phyloP scores from a whole-genome alignment of 805 yeast genomes.

The Candida pseudoglaebosa region DNA sequence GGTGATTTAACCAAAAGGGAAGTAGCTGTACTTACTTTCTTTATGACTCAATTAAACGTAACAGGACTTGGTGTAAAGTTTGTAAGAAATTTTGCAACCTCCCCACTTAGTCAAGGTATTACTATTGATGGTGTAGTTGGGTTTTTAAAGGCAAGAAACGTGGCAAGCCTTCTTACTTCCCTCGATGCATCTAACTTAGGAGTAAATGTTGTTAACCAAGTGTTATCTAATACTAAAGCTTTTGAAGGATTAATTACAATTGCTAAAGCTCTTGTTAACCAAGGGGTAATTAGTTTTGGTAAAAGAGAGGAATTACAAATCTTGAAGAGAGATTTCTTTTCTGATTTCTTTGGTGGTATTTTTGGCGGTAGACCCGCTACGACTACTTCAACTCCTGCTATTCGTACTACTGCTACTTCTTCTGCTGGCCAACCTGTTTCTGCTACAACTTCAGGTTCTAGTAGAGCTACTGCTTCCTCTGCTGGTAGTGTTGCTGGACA shows the following conservation, averaged over 20 bases:
- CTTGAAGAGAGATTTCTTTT: conserved; percentile 8
- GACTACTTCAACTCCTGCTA: too few species aligned
- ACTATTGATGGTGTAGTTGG: conserved; percentile 7
- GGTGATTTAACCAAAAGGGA: background rate
- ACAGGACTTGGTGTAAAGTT: conserved; percentile 11
- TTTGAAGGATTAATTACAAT: conserved; percentile 8
- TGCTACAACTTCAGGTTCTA: too few species aligned
- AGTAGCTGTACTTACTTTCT: conserved; percentile 7
- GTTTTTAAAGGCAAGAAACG: conserved; percentile 8
- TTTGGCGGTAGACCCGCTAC: too few species aligned
- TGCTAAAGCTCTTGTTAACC: conserved; percentile 6
- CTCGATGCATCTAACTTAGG: conserved; percentile 12
- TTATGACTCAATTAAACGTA: conserved; percentile 9
- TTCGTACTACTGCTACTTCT: too few species aligned
- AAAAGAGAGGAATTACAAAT: background rate
- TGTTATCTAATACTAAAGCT: conserved; percentile 7
- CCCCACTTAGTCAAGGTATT: conserved; percentile 4
- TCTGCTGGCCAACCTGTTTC: too few species aligned
- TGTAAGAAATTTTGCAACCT: conserved; percentile 8
- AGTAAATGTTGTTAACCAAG: conserved; percentile 10
- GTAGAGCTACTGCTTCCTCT: too few species aligned
- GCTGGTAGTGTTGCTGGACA: too few species aligned
- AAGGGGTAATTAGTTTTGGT: conserved; percentile 8
- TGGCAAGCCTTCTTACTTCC: conserved; percentile 8
- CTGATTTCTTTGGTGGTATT: conserved; percentile 4